A percentile compares a stretch with the other conserved stretches of the same genome.
These are phyloP conservation scores for Chenopodium suecicum DNA, from an alignment of 148 eudicot species.

Conservation along the genomic window DNA sequence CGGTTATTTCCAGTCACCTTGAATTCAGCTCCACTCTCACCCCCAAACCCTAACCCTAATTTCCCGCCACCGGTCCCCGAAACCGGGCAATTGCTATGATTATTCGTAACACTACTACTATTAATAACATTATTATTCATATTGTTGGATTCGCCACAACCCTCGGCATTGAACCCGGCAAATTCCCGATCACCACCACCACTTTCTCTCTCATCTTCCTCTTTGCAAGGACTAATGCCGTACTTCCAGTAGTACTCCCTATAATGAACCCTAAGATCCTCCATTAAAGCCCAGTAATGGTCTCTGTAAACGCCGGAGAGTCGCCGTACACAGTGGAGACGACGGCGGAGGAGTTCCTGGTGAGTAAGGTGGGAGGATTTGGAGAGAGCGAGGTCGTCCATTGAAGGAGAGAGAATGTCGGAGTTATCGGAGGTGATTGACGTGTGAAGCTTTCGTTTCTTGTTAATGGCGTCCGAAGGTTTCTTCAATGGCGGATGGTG, in stretches of 20 bases:
- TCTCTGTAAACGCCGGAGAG: constrained; percentile 42
- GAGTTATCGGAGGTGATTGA: not conserved
- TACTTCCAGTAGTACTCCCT: constrained; percentile 47
- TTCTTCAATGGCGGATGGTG: not conserved
- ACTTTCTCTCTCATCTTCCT: constrained; percentile 28
- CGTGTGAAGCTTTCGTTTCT: not conserved
- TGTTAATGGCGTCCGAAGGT: constrained; percentile 4
- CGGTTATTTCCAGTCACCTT: constrained; percentile 24
- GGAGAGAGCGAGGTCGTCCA: constrained; percentile 29
- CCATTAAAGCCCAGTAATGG: constrained; percentile 62
- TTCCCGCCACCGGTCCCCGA: constrained; percentile 15
- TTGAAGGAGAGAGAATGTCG: constrained; percentile 16
- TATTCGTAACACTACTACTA: not conserved
- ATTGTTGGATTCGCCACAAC: constrained; percentile 10
- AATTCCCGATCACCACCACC: constrained; percentile 16
- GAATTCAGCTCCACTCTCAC: constrained; percentile 19
- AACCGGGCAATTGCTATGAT: not conserved
- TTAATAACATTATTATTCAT: not conserved
- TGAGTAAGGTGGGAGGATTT: constrained; percentile 41
- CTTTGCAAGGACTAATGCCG: constrained; percentile 42
- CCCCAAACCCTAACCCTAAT: constrained; percentile 46
- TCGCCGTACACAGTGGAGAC: constrained; percentile 29
- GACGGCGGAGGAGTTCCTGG: constrained; percentile 42
- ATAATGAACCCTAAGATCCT: constrained; percentile 39
- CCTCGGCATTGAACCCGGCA: constrained; percentile 9